phyloP scores from a whole-genome alignment of 176 grass and related monocot species.

The Musa schizocarpa region DNA sequence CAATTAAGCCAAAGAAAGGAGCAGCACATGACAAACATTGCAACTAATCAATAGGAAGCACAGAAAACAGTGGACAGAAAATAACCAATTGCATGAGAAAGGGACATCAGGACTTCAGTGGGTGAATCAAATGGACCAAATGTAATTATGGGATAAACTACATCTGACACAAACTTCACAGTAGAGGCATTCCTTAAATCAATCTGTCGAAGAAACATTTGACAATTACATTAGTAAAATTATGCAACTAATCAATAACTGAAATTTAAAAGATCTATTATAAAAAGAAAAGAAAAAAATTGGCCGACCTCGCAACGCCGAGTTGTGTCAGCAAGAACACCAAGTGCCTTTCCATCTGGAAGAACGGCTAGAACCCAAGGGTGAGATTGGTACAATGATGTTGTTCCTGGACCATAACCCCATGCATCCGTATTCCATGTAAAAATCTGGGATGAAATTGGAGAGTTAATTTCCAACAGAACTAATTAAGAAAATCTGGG shows the following conservation, averaged over 20 bases:
- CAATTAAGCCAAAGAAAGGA: background rate
- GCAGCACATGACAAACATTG: background rate
- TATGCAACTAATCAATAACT: background rate
- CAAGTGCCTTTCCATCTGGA: slow-evolving; percentile 68
- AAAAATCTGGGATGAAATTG: slow-evolving; percentile 49
- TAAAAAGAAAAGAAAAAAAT: background rate
- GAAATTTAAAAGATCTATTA: background rate
- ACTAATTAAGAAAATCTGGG: background rate
- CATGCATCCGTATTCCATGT: slow-evolving; percentile 95
- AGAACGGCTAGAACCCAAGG: slow-evolving; percentile 89
- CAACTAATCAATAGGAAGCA: background rate
- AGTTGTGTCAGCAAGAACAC: slow-evolving; percentile 85
- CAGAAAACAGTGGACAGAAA: slow-evolving; percentile 18
- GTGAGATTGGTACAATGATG: slow-evolving; percentile 87
- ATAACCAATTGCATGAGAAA: slow-evolving; percentile 80
- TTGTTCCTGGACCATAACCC: slow-evolving; percentile 74
- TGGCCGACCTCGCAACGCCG: slow-evolving; percentile 54
- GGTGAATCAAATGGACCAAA: slow-evolving; percentile 77
- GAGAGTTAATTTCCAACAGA: background rate
- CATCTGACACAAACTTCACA: slow-evolving; percentile 47
- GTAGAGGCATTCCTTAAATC: slow-evolving; percentile 57
- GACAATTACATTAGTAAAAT: slow-evolving; percentile 3
- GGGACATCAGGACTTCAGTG: slow-evolving; percentile 52
- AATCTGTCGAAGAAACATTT: slow-evolving; percentile 38
- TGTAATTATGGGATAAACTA: slow-evolving; percentile 61